These are phyloP conservation scores for Primulina huaijiensis DNA, from an alignment of 257 asterid species.

Conservation along the genomic window DNA sequence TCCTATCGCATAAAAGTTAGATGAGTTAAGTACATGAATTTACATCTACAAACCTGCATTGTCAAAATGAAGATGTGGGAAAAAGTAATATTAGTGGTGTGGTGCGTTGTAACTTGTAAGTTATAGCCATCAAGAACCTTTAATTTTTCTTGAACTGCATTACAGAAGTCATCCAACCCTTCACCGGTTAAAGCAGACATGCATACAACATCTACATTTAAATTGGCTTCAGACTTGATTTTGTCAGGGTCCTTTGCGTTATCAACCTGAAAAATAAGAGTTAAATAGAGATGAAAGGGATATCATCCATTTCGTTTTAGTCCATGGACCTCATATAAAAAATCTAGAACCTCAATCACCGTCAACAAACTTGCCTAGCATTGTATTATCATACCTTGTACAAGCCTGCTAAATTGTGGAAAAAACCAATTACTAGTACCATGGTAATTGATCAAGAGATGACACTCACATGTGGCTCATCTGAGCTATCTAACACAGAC, in stretches of 20 bases:
- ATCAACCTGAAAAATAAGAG: conserved; percentile 61
- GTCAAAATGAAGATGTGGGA: neutral
- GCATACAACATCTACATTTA: conserved; percentile 60
- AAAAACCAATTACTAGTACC: conserved; percentile 9
- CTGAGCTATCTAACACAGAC: too few species aligned
- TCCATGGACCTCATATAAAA: neutral
- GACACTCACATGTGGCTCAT: neutral
- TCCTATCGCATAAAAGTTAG: conserved; percentile 45
- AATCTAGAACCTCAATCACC: conserved; percentile 1
- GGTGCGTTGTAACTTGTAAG: neutral
- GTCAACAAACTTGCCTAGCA: neutral
- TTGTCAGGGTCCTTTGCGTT: conserved; percentile 65
- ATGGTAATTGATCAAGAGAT: conserved; percentile 3
- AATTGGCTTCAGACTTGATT: conserved; percentile 58
- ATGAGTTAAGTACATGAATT: conserved; percentile 11
- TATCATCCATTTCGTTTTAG: neutral
- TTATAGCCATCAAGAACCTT: conserved; percentile 48
- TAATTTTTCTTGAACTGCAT: conserved; percentile 74
- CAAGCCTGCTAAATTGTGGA: conserved; percentile 4
- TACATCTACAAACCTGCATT: neutral
- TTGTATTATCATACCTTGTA: neutral
- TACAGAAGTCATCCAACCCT: conserved; percentile 86
- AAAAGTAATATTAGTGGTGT: conserved; percentile 5
- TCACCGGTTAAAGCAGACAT: conserved; percentile 94
- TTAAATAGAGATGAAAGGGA: conserved; percentile 14